These are phyloP conservation scores for Venturia asperata DNA, from an alignment of 2,329 filamentous ascomycete species.

Conservation along the genomic window DNA sequence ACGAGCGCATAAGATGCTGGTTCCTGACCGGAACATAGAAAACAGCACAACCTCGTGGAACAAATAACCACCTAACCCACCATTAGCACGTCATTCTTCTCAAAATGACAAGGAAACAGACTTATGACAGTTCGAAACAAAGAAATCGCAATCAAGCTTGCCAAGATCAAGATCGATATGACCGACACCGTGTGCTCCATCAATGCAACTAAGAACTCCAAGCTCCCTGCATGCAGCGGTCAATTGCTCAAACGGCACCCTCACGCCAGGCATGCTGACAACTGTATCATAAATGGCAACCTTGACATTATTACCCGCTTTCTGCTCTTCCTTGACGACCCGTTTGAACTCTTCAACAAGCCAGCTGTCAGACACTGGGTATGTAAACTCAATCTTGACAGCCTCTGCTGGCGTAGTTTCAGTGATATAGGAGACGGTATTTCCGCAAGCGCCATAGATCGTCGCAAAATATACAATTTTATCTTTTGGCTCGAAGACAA, in stretches of 20 bases:
- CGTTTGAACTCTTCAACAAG: slow-evolving; percentile 55
- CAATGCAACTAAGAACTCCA: slow-evolving; percentile 65
- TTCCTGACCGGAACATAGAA: slow-evolving; percentile 72
- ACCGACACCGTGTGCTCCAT: slow-evolving; percentile 80
- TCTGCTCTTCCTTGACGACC: slow-evolving; percentile 48
- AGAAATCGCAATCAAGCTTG: slow-evolving; percentile 70
- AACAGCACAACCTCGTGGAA: slow-evolving; percentile 71
- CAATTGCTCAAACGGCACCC: slow-evolving; percentile 69
- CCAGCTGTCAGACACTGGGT: slow-evolving; percentile 63
- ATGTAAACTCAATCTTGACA: slow-evolving; percentile 53
- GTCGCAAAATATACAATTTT: slow-evolving; percentile 73
- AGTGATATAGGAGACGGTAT: slow-evolving; percentile 62
- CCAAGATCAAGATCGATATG: slow-evolving; percentile 65
- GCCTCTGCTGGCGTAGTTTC: slow-evolving; percentile 53
- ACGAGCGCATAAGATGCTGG: slow-evolving; percentile 63
- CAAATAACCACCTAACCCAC: slow-evolving; percentile 62
- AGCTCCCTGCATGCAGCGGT: slow-evolving; percentile 57
- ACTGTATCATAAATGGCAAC: slow-evolving; percentile 75
- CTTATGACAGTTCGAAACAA: slow-evolving; percentile 81
- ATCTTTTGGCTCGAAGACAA: slow-evolving; percentile 63
- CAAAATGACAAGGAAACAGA: slow-evolving; percentile 22
- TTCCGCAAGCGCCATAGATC: slow-evolving; percentile 71
- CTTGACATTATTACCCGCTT: slow-evolving; percentile 54
- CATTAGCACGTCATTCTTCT: neutral
- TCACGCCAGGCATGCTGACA: slow-evolving; percentile 67